Conservation (phyloP, 306 rosid species). For the Dicorynia guianensis region DNA sequence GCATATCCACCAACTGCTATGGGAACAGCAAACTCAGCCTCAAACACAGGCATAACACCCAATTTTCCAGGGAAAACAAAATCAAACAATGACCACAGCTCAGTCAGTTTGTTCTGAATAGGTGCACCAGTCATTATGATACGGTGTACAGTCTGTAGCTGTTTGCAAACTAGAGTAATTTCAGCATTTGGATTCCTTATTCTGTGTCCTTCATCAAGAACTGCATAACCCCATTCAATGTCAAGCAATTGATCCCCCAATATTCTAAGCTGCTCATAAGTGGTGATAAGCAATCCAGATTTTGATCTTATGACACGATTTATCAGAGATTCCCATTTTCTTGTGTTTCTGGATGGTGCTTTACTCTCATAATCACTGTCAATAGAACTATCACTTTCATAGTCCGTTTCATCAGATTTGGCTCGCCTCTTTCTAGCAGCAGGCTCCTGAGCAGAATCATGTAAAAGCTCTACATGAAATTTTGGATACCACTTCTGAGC, state of each 20-base stretch:
- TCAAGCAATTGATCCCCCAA: conserved; percentile 82
- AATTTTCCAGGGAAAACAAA: conserved; percentile 98
- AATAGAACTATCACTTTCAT: conserved; percentile 65
- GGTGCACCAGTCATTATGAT: conserved; percentile 98
- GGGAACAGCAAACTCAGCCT: conserved; percentile 98
- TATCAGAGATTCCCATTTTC: conserved; percentile 85
- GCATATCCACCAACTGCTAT: conserved; percentile 97
- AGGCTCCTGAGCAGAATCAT: conserved; percentile 85
- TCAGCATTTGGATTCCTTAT: conserved; percentile 98
- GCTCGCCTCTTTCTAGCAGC: conserved; percentile 61
- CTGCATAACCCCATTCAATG: conserved; percentile 93
- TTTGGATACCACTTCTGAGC: conserved; percentile 88
- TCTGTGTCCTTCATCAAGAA: conserved; percentile 95
- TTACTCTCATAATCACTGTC: conserved; percentile 60
- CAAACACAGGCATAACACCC: conserved; percentile 98
- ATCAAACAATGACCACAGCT: conserved; percentile 98
- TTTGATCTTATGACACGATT: conserved; percentile 73
- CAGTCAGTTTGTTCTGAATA: conserved; percentile 93
- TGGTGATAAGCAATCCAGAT: conserved; percentile 91
- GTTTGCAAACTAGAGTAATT: conserved; percentile 88
- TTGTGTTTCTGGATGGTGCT: conserved; percentile 51
- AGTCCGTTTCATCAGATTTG: conserved; percentile 71
- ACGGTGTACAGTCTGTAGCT: conserved; percentile 94
- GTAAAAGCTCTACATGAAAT: conserved; percentile 82
- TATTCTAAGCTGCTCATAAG: conserved; percentile 94